Base-by-base conservation (phyloP, 2,329 filamentous ascomycete genomes). In the Sporothrix brasiliensis region DNA sequence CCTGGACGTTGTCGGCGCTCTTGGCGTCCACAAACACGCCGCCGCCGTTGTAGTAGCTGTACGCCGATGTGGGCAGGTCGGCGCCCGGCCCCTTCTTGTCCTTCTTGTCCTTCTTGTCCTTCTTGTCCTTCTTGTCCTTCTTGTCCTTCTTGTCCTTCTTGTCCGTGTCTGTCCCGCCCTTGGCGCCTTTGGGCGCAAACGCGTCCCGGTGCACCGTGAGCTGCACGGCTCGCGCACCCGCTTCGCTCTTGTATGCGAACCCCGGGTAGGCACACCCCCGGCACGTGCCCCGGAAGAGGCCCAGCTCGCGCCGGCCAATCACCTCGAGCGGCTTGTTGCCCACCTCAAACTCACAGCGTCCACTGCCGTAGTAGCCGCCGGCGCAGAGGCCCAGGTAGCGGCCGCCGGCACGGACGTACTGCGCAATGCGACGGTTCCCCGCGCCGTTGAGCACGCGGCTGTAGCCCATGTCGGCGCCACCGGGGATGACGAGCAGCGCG, bases 401-500 rank as follows among this genome's bases (percentile, higher is more conserved):
- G 19, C 95, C 95, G 39, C 95, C 95, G 41, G 88, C 86, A 71
- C 93, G 91, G 66, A 99, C 92, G 77, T 91, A 99, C 74, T 94
- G 90, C 69, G 86, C 83, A 79, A 99, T 97, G 74, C 88, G 87
- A 49, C 91, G 86, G 79, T 98, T 99, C 1, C 94, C 95, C 68
- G 89, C 85, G 49, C 95, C 95, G 78, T 98, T 95, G 73, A 99
- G 86, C 2, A 88, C 89, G 39, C 91, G 89, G 79, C 94, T 97
- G 80, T 97, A 99, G 66, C 91, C 92, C 67, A 96, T 84, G 77
- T 99, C 95, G n/a, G 92, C 94, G 44, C 95, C 95, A 27, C 95
- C 95, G 1, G 95, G 95, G 68, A 99, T 88, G 2, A 98, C 94
- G 7, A 99, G 86, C 11, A 98, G 86, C 0, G 93, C 93, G 78